Conservation (phyloP, 2,329 filamentous ascomycete genomes). For the Fusarium haematococcum region DNA sequence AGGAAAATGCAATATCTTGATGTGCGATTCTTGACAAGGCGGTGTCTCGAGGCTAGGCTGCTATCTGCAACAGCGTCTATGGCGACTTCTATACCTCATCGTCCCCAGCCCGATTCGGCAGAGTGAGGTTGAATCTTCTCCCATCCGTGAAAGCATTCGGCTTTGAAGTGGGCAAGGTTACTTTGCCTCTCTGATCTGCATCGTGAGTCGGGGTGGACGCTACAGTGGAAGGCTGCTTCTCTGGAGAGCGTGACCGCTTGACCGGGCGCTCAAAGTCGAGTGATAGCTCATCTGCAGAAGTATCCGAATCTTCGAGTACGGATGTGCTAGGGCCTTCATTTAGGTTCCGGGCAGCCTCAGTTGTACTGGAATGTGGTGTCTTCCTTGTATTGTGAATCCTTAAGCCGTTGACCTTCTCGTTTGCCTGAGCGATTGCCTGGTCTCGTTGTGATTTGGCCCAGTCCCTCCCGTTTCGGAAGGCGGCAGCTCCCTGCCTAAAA, state of each 20-base stretch:
- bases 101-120: neutral
- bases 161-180: neutral
- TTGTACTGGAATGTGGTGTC: neutral
- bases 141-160: neutral
- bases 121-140: neutral
- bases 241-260: neutral
- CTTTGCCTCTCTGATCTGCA: neutral
- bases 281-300: neutral
- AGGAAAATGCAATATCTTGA: too few species aligned
- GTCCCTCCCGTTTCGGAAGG: constrained; percentile 56
- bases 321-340: neutral
- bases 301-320: neutral
- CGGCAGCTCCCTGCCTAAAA: constrained; percentile 51
- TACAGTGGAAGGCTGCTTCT: neutral
- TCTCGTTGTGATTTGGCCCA: constrained; percentile 53
- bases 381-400: neutral
- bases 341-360: neutral
- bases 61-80: too few species aligned
- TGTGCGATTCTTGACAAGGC: too few species aligned
- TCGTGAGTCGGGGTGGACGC: neutral
- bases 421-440: constrained; percentile 48
- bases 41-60: too few species aligned
- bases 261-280: neutral
- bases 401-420: constrained; percentile 27
- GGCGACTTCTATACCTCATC: neutral